phyloP scores from a whole-genome alignment of 2,329 filamentous ascomycete species.

The Ceratocystis lukuohia region DNA sequence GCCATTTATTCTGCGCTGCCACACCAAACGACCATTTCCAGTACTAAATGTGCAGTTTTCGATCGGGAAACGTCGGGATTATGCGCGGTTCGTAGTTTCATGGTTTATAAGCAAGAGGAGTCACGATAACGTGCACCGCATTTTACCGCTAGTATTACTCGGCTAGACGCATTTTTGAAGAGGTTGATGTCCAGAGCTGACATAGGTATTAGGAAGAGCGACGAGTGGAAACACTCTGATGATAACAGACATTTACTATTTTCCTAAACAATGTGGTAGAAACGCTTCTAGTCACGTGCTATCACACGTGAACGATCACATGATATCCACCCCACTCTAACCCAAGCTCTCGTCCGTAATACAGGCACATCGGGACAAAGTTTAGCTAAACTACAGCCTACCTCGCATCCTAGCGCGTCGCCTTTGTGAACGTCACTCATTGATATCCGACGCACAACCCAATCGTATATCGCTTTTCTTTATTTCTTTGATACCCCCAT shows the following conservation, averaged over 20 bases:
- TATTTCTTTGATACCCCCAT: background rate
- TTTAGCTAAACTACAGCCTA: background rate
- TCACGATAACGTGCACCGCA: too few relatives aligned
- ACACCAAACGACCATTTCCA: too few relatives aligned
- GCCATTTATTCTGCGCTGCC: background rate
- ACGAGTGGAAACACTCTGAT: too few relatives aligned
- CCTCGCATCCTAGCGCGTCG: background rate
- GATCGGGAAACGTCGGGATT: background rate
- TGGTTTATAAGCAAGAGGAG: too few relatives aligned
- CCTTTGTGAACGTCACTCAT: background rate
- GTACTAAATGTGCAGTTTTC: too few relatives aligned
- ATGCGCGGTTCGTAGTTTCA: background rate
- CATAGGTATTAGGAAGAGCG: too few relatives aligned
- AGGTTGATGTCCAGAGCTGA: too few relatives aligned
- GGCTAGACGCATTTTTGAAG: too few relatives aligned
- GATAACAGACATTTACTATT: too few relatives aligned
- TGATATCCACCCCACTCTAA: background rate
- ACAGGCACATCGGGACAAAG: background rate
- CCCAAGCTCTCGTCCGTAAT: background rate
- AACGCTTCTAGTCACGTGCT: background rate
- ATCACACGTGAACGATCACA: background rate
- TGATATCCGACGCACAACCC: background rate
- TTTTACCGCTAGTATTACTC: too few relatives aligned
- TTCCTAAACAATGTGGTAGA: too few relatives aligned
- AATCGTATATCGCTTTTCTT: background rate